Base-by-base conservation (phyloP, 345 rosid species). In the Aquilaria malaccensis region DNA sequence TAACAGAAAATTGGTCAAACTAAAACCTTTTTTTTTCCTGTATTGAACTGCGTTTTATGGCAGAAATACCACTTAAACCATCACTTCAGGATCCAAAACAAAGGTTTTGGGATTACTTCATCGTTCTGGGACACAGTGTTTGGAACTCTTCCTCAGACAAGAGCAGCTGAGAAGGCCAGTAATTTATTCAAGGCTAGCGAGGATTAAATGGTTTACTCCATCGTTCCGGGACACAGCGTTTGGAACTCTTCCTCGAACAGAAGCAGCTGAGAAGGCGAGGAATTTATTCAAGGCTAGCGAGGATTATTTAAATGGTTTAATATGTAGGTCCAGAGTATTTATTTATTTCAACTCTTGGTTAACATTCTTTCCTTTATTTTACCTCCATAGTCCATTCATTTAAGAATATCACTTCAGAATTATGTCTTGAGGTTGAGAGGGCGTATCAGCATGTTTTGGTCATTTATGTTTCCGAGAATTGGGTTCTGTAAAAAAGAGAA, bases 11-110 rank as follows among this genome's bases (percentile, higher is more conserved):
- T 22, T 22, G 22, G 0, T 22, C 22, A 22, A 22, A 22, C 22
- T 22, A 22, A 22, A 22, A 22, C 22, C 22, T 22, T 22, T 22
- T 22, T 22, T 41, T 43, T 30, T 51, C 22, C n/a, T 30, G 52
- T 9, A 49, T 6, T 68, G 43, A 30, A 7, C 45, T 55, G 31
- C 58, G 33, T 48, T 63, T 37, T 6, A 51, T 9, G 76, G 80
- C 87, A 90, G 99, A 94, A 82, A 68, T 90, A 90, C 73, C 97
- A 94, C 81, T 63, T 94, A 72, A 94, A 90, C 61, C 99, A 94
- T 78, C 99, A 94, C 83, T 90, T 87, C 67, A 80, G 96, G 78
- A 60, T 84, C 46, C 99, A 94, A 70, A 73, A 81, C 62, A 84
- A 79, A 72, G 96, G 99, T 3, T 94, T 85, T 59, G 97, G 99